These are phyloP conservation scores for Candida sanyaensis DNA, from an alignment of 1,139 yeast species.

Conservation along the genomic window DNA sequence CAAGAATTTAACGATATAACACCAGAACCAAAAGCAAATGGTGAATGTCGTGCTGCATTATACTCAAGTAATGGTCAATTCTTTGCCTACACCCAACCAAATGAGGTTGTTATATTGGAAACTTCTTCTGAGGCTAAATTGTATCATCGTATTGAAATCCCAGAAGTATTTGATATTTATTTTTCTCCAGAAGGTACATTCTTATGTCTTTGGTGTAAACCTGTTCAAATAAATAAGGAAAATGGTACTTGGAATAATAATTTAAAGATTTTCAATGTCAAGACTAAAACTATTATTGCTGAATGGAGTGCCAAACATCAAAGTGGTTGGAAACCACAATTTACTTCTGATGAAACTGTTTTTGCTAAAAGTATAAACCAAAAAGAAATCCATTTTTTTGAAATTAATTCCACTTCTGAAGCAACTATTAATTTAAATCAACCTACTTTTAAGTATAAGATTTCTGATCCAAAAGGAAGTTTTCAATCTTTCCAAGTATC, in stretches of 20 bases:
- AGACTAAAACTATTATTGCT: slow-evolving; percentile 49
- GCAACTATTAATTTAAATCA: slow-evolving; percentile 37
- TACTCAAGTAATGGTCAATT: slow-evolving; percentile 56
- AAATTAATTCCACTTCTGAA: slow-evolving; percentile 49
- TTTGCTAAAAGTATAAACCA: slow-evolving; percentile 62
- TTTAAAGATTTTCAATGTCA: slow-evolving; percentile 70
- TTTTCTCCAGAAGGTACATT: slow-evolving; percentile 90
- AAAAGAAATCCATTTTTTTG: slow-evolving; percentile 75
- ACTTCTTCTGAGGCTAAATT: slow-evolving; percentile 41
- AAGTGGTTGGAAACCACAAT: slow-evolving; percentile 90
- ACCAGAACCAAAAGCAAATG: slow-evolving; percentile 35
- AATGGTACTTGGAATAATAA: slow-evolving; percentile 75
- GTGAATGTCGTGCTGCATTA: slow-evolving; percentile 47
- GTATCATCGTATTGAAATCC: slow-evolving; percentile 42
- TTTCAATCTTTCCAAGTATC: slow-evolving; percentile 63
- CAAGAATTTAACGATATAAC: slow-evolving; percentile 48
- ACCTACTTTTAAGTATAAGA: slow-evolving; percentile 62
- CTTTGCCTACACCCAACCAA: slow-evolving; percentile 60
- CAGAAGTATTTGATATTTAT: slow-evolving; percentile 75
- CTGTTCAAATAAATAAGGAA: slow-evolving; percentile 57
- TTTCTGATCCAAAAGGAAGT: slow-evolving; percentile 57
- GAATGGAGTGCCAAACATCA: slow-evolving; percentile 82
- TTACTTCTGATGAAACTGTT: slow-evolving; percentile 73
- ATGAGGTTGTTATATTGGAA: slow-evolving; percentile 57
- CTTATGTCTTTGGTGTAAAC: slow-evolving; percentile 90